Conservation (phyloP, 306 rosid species). For the Trifolium pratense region DNA sequence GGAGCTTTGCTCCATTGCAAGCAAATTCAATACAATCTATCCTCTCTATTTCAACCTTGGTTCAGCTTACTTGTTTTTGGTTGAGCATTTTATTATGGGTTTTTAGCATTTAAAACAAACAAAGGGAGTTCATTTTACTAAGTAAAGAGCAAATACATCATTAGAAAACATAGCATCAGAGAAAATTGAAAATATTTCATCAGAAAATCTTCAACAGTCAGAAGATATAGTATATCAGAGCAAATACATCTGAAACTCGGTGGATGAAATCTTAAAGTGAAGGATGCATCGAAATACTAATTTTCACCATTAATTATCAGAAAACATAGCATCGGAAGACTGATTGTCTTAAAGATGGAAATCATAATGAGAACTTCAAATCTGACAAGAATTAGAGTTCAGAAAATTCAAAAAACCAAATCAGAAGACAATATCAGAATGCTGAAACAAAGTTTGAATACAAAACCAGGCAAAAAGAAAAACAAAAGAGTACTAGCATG, state of each 20-base stretch:
- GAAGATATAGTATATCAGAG: neutral
- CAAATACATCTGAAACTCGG: neutral
- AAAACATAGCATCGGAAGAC: no score
- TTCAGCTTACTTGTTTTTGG: neutral
- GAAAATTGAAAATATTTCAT: neutral
- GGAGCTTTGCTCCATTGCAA: neutral
- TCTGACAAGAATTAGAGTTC: no score
- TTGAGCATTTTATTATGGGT: neutral
- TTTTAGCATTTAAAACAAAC: slow-evolving; percentile 16
- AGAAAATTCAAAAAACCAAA: neutral
- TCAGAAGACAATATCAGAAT: neutral
- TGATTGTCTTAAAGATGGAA: neutral
- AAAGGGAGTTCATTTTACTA: slow-evolving; percentile 1
- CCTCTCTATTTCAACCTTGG: neutral
- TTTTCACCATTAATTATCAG: no score
- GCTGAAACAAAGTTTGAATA: neutral
- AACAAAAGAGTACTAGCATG: neutral
- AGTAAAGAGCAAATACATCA: slow-evolving; percentile 13
- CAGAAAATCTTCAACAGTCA: neutral
- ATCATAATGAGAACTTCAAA: neutral
- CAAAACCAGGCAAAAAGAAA: neutral
- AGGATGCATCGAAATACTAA: neutral
- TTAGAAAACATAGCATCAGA: neutral
- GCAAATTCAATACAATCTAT: neutral
- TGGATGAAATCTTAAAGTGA: neutral